Evolutionary conservation across 148 eudicot species (phyloP).

Genomic region (Rhododendron simsii): DNA sequence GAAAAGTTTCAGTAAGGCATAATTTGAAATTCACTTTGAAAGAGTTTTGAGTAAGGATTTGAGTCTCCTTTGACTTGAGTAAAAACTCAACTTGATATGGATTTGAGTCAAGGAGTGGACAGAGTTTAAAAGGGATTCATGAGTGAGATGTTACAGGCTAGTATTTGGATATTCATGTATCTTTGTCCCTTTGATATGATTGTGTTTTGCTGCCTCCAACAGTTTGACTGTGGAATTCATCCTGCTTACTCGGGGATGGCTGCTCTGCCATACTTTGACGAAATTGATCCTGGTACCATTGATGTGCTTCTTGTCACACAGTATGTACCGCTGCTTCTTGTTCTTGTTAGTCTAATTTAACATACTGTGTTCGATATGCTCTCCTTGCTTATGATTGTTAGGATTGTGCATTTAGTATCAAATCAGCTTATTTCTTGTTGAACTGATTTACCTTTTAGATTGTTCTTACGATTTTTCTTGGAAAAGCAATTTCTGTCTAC

Average conservation of each 20-base stretch:
- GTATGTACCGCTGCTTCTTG: slow-evolving; percentile 30
- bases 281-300: slow-evolving; percentile 81
- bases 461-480: neutral
- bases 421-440: neutral
- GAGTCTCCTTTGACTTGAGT: neutral
- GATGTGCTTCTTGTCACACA: slow-evolving; percentile 93
- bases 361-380: neutral
- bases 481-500: neutral
- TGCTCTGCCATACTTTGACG: slow-evolving; percentile 94
- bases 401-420: neutral
- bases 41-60: neutral
- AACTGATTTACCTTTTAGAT: neutral
- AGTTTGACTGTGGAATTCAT: slow-evolving; percentile 99
- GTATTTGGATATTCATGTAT: neutral
- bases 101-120: neutral
- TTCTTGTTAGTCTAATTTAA: neutral
- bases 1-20: neutral
- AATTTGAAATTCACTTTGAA: neutral
- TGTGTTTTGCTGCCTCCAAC: neutral
- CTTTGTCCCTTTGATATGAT: neutral
- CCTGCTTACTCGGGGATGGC: slow-evolving; percentile 95
- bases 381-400: neutral
- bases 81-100: neutral
- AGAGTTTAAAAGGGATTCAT: neutral
- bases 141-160: neutral